These are phyloP conservation scores for Hericium erinaceus DNA, from an alignment of 768 basidiomycete genomes.

Conservation along the genomic window DNA sequence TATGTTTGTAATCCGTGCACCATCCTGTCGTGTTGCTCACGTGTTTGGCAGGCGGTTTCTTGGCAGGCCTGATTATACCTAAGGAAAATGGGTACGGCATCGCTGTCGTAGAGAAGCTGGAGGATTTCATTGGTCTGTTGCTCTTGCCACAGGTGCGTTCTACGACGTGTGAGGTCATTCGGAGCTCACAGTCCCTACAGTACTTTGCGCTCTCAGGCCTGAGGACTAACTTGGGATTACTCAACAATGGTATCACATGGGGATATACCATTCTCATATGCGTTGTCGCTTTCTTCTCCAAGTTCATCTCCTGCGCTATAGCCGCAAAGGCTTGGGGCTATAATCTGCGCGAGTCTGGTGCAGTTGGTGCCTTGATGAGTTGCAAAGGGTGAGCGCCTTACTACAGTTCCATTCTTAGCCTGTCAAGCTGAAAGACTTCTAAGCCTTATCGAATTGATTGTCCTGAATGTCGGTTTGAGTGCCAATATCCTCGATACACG, in stretches of 20 bases:
- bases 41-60: constrained; percentile 51
- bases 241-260: constrained; percentile 73
- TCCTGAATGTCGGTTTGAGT: constrained; percentile 77
- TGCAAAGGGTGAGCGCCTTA: constrained; percentile 63
- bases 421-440: background rate
- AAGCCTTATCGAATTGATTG: constrained; percentile 79
- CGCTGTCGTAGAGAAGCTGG: constrained; percentile 73
- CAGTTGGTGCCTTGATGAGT: constrained; percentile 83
- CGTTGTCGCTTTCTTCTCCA: constrained; percentile 66
- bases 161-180: background rate
- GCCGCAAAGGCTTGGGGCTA: constrained; percentile 57
- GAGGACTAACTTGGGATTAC: constrained; percentile 67
- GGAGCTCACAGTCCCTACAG: constrained; percentile 22
- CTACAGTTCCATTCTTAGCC: background rate
- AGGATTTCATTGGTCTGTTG: constrained; percentile 74
- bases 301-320: constrained; percentile 62
- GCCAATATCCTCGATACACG: constrained; percentile 54
- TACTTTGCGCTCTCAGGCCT: constrained; percentile 79
- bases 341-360: constrained; percentile 65
- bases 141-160: constrained; percentile 64
- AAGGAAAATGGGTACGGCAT: constrained; percentile 77
- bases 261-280: constrained; percentile 71
- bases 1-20: constrained; percentile 16
- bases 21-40: background rate
- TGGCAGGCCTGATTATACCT: constrained; percentile 77